Evolutionary conservation across 805 yeast species (phyloP).

Genomic region (Wickerhamomyces pijperi): DNA sequence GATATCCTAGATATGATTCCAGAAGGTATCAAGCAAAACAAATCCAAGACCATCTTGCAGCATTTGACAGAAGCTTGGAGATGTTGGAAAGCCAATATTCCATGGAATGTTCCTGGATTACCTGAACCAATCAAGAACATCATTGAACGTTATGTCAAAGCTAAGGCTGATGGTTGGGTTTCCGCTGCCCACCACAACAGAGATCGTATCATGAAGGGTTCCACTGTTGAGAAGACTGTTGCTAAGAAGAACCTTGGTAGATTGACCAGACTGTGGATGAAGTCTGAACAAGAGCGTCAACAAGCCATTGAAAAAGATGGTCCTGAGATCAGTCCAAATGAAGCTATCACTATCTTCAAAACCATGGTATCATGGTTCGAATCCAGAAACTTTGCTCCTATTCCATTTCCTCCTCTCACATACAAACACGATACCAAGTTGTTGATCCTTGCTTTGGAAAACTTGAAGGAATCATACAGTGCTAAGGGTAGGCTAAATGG

Average conservation of each 20-base stretch:
- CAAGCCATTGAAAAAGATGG: constrained; percentile 71
- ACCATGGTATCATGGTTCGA: constrained; percentile 91
- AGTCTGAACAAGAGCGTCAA: constrained; percentile 86
- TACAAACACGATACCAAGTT: constrained; percentile 91
- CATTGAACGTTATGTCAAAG: constrained; percentile 80
- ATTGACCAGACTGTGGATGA: constrained; percentile 83
- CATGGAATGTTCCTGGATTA: constrained; percentile 95
- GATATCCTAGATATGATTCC: constrained; percentile 97
- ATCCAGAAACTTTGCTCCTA: constrained; percentile 68
- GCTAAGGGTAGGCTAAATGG: constrained; percentile 73
- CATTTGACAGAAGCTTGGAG: constrained; percentile 98
- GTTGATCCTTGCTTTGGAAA: constrained; percentile 80
- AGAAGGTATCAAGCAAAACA: constrained; percentile 79
- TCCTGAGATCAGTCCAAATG: constrained; percentile 75
- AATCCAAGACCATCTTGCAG: constrained; percentile 78
- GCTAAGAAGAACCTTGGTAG: constrained; percentile 91
- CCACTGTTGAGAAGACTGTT: constrained; percentile 86
- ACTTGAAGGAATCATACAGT: constrained; percentile 69
- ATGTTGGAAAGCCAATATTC: constrained; percentile 98
- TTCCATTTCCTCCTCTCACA: constrained; percentile 86
- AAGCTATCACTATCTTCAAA: constrained; percentile 78
- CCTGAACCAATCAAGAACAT: constrained; percentile 84
- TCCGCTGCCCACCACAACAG: constrained; percentile 88
- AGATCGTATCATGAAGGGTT: constrained; percentile 81
- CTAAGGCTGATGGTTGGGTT: constrained; percentile 96